Conservation (phyloP, 495 filamentous ascomycete genomes). For the Aspergillus egyptiacus region DNA sequence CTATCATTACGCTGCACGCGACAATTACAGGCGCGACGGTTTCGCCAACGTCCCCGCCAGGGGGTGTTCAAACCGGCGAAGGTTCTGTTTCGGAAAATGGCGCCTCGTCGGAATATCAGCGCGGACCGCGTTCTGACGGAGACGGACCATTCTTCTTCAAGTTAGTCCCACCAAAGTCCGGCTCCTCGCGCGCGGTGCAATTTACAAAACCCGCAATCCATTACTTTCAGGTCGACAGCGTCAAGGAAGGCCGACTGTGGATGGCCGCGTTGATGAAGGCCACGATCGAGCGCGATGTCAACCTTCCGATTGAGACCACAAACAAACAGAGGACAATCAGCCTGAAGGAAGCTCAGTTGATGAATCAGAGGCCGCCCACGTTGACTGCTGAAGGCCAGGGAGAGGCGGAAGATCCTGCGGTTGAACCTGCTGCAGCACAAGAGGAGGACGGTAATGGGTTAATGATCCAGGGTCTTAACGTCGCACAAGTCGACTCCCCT, state of each 20-base stretch:
- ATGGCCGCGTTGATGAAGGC: slow-evolving; percentile 99
- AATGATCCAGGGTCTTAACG: slow-evolving; percentile 32
- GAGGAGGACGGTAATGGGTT: slow-evolving; percentile 25
- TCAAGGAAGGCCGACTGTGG: slow-evolving; percentile 85
- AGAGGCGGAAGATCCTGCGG: background rate
- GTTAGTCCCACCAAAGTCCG: slow-evolving; percentile 81
- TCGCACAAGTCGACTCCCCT: slow-evolving; percentile 20
- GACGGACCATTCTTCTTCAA: slow-evolving; percentile 94
- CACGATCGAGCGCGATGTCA: slow-evolving; percentile 91
- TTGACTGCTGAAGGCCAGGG: slow-evolving; percentile 52
- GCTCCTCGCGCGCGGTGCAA: slow-evolving; percentile 84
- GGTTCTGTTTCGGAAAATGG: slow-evolving; percentile 32
- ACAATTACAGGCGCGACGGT: slow-evolving; percentile 81
- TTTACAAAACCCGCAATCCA: slow-evolving; percentile 97
- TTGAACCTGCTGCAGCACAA: background rate
- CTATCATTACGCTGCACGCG: slow-evolving; percentile 82
- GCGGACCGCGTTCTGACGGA: slow-evolving; percentile 23
- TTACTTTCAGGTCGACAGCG: slow-evolving; percentile 91
- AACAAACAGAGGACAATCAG: slow-evolving; percentile 93
- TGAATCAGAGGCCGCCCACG: slow-evolving; percentile 82
- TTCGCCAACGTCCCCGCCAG: slow-evolving; percentile 64
- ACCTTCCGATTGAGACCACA: slow-evolving; percentile 70
- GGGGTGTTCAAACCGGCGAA: slow-evolving; percentile 48
- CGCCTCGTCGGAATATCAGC: slow-evolving; percentile 21
- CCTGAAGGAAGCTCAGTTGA: slow-evolving; percentile 71